A percentile compares a stretch with the other conserved stretches of the same genome.
These are phyloP conservation scores for Polytrichum commune DNA, from an alignment of 225 moss, liverwort and hornwort genomes.

Conservation along the genomic window DNA sequence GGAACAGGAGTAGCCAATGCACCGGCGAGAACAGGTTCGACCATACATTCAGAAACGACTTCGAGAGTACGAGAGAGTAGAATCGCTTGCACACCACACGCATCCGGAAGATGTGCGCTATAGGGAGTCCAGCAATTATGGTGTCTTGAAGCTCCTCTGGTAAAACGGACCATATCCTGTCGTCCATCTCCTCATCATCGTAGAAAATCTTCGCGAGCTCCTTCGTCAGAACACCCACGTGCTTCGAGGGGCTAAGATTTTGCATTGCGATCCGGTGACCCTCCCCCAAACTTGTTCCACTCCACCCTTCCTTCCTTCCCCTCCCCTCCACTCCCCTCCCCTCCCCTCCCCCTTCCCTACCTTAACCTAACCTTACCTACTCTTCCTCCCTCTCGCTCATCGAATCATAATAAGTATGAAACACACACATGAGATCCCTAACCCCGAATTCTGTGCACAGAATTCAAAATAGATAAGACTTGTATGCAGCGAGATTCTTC, in stretches of 20 bases:
- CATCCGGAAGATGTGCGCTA: conserved; percentile 36
- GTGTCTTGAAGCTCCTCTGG: conserved; percentile 43
- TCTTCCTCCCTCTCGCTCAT: too few relatives aligned
- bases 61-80: conserved; percentile 18
- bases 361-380: too few relatives aligned
- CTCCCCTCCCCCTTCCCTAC: too few relatives aligned
- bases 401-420: too few relatives aligned
- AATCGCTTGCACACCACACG: conserved; percentile 44
- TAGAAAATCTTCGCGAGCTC: conserved; percentile 24
- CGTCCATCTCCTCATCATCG: conserved; percentile 36
- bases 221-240: conserved; percentile 20
- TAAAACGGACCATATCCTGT: conserved; percentile 36
- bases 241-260: conserved; percentile 18
- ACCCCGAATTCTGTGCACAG: too few relatives aligned
- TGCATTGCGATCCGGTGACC: not conserved
- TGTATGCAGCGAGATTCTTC: too few relatives aligned
- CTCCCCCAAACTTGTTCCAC: too few relatives aligned
- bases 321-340: too few relatives aligned
- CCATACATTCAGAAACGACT: conserved; percentile 33
- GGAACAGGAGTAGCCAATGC: conserved; percentile 55
- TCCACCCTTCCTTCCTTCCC: too few relatives aligned
- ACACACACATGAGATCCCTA: too few relatives aligned
- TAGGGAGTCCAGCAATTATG: conserved; percentile 29
- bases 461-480: too few relatives aligned
- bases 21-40: conserved; percentile 20